phyloP scores from a whole-genome alignment of 495 filamentous ascomycete species.

The Gamarada debralockiae region DNA sequence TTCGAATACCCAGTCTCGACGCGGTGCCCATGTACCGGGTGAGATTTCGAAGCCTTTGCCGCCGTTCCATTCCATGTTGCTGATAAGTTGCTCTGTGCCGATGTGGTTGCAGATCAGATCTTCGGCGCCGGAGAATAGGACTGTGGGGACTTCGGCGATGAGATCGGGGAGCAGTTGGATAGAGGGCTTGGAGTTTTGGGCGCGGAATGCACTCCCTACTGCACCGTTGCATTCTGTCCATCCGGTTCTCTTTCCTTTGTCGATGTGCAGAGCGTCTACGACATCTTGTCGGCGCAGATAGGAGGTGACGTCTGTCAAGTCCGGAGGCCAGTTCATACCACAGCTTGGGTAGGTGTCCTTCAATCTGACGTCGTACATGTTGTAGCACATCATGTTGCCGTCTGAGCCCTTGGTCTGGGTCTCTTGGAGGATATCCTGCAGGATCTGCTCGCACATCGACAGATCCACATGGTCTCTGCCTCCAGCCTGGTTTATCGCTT shows the following conservation, averaged over 20 bases:
- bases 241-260: conserved; percentile 72
- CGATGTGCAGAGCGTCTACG: conserved; percentile 73
- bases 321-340: conserved; percentile 95
- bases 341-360: conserved; percentile 69
- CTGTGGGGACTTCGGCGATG: conserved; percentile 66
- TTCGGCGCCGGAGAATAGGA: conserved; percentile 90
- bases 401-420: conserved; percentile 45
- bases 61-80: conserved; percentile 88
- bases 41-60: conserved; percentile 87
- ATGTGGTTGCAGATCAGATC: conserved; percentile 97
- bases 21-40: conserved; percentile 86
- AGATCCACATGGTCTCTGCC: conserved; percentile 62
- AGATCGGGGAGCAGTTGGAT: conserved; percentile 73
- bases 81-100: conserved; percentile 87
- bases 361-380: conserved; percentile 94
- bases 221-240: conserved; percentile 87
- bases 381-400: conserved; percentile 58
- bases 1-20: conserved; percentile 92
- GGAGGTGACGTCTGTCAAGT: conserved; percentile 68
- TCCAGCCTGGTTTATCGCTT: conserved; percentile 47
- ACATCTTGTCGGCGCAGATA: conserved; percentile 87
- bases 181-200: conserved; percentile 64
- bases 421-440: conserved; percentile 61
- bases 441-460: conserved; percentile 64
- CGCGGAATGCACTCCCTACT: conserved; percentile 67